A percentile compares a stretch with the other conserved stretches of the same genome.
phyloP scores from a whole-genome alignment of 2,329 filamentous ascomycete genomes.

The Trichophyton benhamiae region DNA sequence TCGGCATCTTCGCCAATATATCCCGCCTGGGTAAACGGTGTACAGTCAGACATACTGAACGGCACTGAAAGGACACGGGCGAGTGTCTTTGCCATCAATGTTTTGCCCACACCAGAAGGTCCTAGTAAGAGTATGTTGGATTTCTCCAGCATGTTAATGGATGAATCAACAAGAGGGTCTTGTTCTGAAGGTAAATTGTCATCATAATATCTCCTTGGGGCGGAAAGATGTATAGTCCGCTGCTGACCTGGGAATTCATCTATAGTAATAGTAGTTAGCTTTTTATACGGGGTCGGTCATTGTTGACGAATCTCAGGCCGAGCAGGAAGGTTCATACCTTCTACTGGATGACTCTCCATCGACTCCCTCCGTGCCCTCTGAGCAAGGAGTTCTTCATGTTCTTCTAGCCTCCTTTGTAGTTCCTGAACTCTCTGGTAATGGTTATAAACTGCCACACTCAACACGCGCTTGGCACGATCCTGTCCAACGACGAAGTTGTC shows the following conservation, averaged over 20 bases:
- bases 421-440: constrained; percentile 84
- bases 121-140: constrained; percentile 86
- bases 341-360: constrained; percentile 58
- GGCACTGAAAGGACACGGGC: constrained; percentile 89
- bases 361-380: constrained; percentile 61
- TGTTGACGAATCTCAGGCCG: no score
- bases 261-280: constrained; percentile 20
- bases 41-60: constrained; percentile 91
- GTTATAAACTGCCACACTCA: constrained; percentile 89
- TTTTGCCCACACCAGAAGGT: constrained; percentile 91
- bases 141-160: constrained; percentile 72
- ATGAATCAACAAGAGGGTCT: constrained; percentile 41
- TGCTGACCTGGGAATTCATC: constrained; percentile 54
- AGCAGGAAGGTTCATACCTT: constrained; percentile 45
- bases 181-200: constrained; percentile 19
- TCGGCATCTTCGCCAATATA: constrained; percentile 99
- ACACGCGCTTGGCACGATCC: constrained; percentile 79
- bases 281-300: neutral
- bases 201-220: constrained; percentile 18
- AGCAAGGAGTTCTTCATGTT: constrained; percentile 60
- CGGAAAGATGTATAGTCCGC: constrained; percentile 34
- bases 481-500: constrained; percentile 96
- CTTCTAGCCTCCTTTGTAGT: constrained; percentile 61
- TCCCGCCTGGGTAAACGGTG: constrained; percentile 87
- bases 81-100: constrained; percentile 78